These are phyloP conservation scores for Euphorbia tirucalli DNA, from an alignment of 345 rosid species.

Conservation along the genomic window DNA sequence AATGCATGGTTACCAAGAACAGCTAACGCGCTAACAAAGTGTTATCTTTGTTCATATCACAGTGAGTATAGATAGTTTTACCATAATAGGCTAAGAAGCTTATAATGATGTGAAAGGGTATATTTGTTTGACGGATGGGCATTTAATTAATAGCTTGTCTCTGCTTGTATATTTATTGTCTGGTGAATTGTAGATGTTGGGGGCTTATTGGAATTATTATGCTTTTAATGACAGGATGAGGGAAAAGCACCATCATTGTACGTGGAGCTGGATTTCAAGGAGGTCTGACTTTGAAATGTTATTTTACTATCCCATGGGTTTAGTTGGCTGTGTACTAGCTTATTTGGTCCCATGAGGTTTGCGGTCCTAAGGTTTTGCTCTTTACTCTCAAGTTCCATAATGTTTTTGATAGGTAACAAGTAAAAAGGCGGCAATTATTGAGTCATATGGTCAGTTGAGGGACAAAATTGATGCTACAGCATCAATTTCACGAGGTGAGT, in stretches of 20 bases:
- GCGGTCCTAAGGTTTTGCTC: background rate
- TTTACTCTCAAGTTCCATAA: slow-evolving; percentile 6
- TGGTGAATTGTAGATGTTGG: background rate
- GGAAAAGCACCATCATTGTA: slow-evolving; percentile 72
- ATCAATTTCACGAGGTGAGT: slow-evolving; percentile 70
- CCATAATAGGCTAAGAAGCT: background rate
- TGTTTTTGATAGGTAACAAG: slow-evolving; percentile 60
- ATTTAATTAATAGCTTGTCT: background rate
- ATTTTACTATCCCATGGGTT: background rate
- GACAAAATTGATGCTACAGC: slow-evolving; percentile 68
- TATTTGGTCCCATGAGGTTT: background rate
- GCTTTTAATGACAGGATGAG: slow-evolving; percentile 60
- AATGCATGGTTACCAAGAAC: background rate
- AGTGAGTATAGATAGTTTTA: background rate
- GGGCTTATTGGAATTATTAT: background rate
- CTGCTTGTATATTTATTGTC: background rate
- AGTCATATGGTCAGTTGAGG: slow-evolving; percentile 57
- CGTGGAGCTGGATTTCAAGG: slow-evolving; percentile 93
- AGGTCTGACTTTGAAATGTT: slow-evolving; percentile 48
- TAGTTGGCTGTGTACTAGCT: slow-evolving; percentile 1
- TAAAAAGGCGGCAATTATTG: slow-evolving; percentile 78
- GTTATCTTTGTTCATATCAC: background rate
- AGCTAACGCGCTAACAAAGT: background rate
- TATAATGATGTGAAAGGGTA: background rate
- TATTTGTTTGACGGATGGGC: background rate